These are phyloP conservation scores for Aureobasidium sp. DNA, from an alignment of 2,329 filamentous ascomycete species.

Conservation along the genomic window DNA sequence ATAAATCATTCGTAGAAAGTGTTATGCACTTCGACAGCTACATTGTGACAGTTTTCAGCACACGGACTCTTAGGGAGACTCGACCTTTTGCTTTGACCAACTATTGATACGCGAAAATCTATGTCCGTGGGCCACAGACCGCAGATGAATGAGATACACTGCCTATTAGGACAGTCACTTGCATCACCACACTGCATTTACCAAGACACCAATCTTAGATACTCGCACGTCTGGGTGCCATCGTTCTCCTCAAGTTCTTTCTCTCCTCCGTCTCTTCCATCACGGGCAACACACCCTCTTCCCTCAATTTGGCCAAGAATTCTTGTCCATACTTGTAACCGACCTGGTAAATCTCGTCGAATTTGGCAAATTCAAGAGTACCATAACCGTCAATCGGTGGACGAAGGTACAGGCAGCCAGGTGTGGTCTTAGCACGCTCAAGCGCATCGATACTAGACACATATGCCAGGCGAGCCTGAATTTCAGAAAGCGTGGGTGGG, in stretches of 20 bases:
- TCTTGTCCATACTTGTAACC: conserved; percentile 81
- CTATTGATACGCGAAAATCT: no score
- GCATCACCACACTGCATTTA: background rate
- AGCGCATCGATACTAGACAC: conserved; percentile 91
- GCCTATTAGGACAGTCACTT: background rate
- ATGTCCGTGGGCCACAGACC: no score
- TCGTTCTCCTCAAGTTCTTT: conserved; percentile 42
- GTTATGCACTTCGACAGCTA: no score
- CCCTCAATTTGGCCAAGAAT: conserved; percentile 67
- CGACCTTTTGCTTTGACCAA: no score
- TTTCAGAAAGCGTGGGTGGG: conserved; percentile 88
- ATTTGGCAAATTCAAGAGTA: conserved; percentile 92
- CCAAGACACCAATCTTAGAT: conserved; percentile 23
- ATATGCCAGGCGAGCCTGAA: conserved; percentile 89
- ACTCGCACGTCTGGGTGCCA: conserved; percentile 42
- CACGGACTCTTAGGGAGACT: no score
- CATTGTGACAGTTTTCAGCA: no score
- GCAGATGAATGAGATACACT: background rate
- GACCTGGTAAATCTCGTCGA: conserved; percentile 90
- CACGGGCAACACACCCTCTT: conserved; percentile 63
- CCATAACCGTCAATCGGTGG: conserved; percentile 91
- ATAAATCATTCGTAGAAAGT: no score
- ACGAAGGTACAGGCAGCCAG: conserved; percentile 92
- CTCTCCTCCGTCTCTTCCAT: conserved; percentile 43
- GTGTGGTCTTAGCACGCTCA: conserved; percentile 82